These are phyloP conservation scores for Oryza meyeriana DNA, from an alignment of 176 grass and related monocot genomes.

Conservation along the genomic window DNA sequence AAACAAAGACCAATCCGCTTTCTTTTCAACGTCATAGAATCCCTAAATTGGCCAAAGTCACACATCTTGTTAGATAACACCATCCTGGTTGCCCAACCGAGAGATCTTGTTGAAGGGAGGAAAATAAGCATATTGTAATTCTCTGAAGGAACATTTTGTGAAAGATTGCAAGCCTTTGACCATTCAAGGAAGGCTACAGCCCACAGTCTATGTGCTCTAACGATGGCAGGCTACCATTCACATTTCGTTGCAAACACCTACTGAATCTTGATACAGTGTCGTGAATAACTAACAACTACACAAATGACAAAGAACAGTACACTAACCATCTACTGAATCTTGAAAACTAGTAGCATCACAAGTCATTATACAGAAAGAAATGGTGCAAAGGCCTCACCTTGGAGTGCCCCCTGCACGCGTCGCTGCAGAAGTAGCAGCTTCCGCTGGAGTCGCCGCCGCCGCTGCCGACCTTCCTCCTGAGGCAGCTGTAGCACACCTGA, in stretches of 20 bases:
- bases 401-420: slow-evolving; percentile 56
- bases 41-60: slow-evolving; percentile 31
- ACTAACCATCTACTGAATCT: slow-evolving; percentile 16
- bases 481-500: slow-evolving; percentile 85
- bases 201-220: background rate
- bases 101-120: background rate
- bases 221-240: background rate
- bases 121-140: slow-evolving; percentile 6
- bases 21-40: slow-evolving; percentile 57
- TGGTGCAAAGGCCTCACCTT: slow-evolving; percentile 35
- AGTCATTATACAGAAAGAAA: background rate
- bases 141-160: background rate
- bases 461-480: slow-evolving; percentile 54
- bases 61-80: slow-evolving; percentile 17
- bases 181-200: background rate
- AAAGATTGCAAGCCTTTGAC: background rate
- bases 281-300: background rate
- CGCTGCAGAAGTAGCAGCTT: slow-evolving; percentile 60
- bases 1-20: slow-evolving; percentile 51
- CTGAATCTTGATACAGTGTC: background rate
- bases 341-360: background rate
- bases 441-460: background rate
- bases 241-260: background rate
- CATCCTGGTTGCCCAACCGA: background rate
- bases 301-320: background rate